Percentiles rank a stretch among this genome's conserved stretches.
Conservation (phyloP, 371 early-diverging fungal genomes). For the Lichtheimia hyalospora region DNA sequence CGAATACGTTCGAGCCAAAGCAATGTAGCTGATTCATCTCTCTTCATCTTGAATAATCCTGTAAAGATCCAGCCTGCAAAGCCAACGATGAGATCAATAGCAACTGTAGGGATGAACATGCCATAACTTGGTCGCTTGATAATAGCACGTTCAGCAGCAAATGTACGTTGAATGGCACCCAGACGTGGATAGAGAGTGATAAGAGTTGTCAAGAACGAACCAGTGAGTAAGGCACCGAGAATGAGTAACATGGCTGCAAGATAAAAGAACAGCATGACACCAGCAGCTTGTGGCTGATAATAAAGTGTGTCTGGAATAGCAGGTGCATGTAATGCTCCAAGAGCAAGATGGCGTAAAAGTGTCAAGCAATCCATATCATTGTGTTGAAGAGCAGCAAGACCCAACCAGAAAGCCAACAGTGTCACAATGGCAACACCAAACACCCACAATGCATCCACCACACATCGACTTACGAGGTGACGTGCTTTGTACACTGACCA, state of each 20-base stretch:
- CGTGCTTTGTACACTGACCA: slow-evolving; percentile 32
- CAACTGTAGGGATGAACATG: slow-evolving; percentile 25
- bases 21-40: slow-evolving; percentile 8
- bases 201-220: slow-evolving; percentile 41
- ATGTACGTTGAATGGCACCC: slow-evolving; percentile 19
- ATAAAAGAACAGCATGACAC: slow-evolving; percentile 31
- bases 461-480: slow-evolving; percentile 28
- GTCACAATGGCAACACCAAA: slow-evolving; percentile 18
- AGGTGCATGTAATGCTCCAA: slow-evolving; percentile 50
- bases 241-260: slow-evolving; percentile 33
- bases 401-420: slow-evolving; percentile 38
- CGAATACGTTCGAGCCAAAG: slow-evolving; percentile 28
- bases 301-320: slow-evolving; percentile 35
- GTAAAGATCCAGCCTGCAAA: slow-evolving; percentile 7
- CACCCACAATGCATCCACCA: slow-evolving; percentile 33
- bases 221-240: slow-evolving; percentile 28
- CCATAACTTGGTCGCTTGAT: slow-evolving; percentile 14
- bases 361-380: slow-evolving; percentile 26
- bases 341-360: slow-evolving; percentile 29
- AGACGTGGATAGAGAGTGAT: slow-evolving; percentile 20
- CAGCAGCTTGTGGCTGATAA: slow-evolving; percentile 33
- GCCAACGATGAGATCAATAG: slow-evolving; percentile 32
- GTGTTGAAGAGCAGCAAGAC: slow-evolving; percentile 37
- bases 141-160: slow-evolving; percentile 16
- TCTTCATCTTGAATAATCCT: slow-evolving; percentile 3